Base-by-base conservation (phyloP, 1,284 basidiomycete species). In the Rhodotorula sp. region DNA sequence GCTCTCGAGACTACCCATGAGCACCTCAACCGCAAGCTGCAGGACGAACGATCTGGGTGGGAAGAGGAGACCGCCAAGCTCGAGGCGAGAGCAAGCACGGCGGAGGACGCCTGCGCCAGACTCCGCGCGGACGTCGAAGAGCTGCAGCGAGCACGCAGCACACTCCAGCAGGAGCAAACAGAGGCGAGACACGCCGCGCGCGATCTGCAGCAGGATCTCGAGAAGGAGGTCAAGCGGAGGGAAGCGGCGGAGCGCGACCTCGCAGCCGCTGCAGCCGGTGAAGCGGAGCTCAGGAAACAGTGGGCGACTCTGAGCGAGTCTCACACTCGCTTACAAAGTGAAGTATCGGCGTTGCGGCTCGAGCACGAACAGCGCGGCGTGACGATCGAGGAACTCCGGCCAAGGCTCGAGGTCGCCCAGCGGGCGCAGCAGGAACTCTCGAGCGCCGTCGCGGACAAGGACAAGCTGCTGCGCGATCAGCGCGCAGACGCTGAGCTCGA, bases 401-500 rank as follows among this genome's bases (percentile, higher is more conserved):
- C 29, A 8, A 44, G 29, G 17, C 56, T 70, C 14, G 26, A 57
- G 7, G 61, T 59, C 4, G 59, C 44, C 10, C 54, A 62, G 44
- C 56, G 55, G 20, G 56, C 46, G 24, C 61, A 76, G 33, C 60
- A 64, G 29, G 67, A 67, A 20, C 49, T 73, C 0, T 37, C 66
- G 42, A 48, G 56, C 44, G 63, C 65, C n/a, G 45, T 77, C 6
- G 67, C 64, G 18, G 91, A 93, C 79, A 90, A 93, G 75, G 92
- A 95, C 71, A 85, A 89, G 24, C 84, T 89, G 62, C 86, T 96
- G 79, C 86, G 91, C 1, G 92, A 95, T 80, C 90, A 92, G 49
- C 64, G 69, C 14, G 46, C 45, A 24, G 78, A 81, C 51, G 69
- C 79, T 45, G 78, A 80, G 29, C 71, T 81, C 60, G 80, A 82